Evolutionary conservation across 176 grass and related monocot genomes (phyloP), one percentile per base, ranked within the genome.

Genomic region (Lolium multiflorum): DNA sequence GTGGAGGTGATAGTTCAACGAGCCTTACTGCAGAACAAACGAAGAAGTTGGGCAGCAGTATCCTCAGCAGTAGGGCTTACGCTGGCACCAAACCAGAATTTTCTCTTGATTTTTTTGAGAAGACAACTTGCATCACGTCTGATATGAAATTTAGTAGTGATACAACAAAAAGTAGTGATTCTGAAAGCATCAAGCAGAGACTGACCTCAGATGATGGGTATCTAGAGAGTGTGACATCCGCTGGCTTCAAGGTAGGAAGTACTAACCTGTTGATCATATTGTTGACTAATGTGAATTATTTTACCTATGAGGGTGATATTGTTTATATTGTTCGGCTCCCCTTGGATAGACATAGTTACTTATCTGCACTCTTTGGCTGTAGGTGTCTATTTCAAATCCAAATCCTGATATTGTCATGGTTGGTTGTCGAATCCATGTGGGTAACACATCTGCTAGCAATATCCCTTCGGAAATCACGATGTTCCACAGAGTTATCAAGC

Each of bases 71-170:
- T 80, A 96, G 81, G 87, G 90, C 89, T 80, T 98, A 94, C 58
- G 64, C 84, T 82, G 84, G 90, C 84, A 84, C 82, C 46, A 98
- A 92, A 74, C 88, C 92, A 50, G 96, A 98, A 74, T 98, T 98
- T 87, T 87, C 91, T 35, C 91, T 98, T 61, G 96, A 98, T 82
- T 98, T 94, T 87, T 98, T 96, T 86, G 96, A 98, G 84, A 98
- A 94, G 88, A 91, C 93, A 15, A 84, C 80, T 69, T 96, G 90
- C 83, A 94, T 98, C 79, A 95, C 96, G 47, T 77, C 71, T 82
- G 96, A 96, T 70, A 90, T 94, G 59, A 98, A 94, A 78, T 87
- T 96, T 55, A 96, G 80, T 74, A 92, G 93, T 82, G 93, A 96
- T 77, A 88, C 92, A 57, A 91, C 89, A 56, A 96, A 95, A 83